Evolutionary conservation across 2,329 filamentous ascomycete species (phyloP), one percentile per base, ranked within the genome.

Genomic region (Pseudogymnoascus sp.): DNA sequence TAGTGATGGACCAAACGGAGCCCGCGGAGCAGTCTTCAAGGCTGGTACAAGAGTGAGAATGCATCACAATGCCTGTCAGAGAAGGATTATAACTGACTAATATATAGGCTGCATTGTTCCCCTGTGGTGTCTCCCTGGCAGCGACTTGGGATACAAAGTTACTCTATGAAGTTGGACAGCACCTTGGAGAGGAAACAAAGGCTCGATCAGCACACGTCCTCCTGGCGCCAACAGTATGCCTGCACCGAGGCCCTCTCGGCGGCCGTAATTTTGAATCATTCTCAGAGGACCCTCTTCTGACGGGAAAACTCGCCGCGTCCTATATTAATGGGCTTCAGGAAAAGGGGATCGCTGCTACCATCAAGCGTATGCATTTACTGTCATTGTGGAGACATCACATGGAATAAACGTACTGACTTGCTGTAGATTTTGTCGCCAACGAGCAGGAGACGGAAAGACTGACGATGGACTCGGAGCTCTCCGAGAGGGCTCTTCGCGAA

Each of bases 231-330:
- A 93, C 90, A 0, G 86, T 92, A 35, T 92, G 90, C 76, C 88
- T 91, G 79, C 90, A 95, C 70, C 84, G 91, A 15, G 89, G 89
- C 60, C 91, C 91, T 0, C 80, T 95, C 0, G 90, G 90, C n/a
- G 91, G 91, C 17, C 83, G 91, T 65, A 92, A 92, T 67, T 96
- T 95, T 68, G 91, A 96, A 75, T 92, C 90, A 0, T 95, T 92
- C 73, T 91, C 89, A 0, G 91, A 95, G 73, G 91, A 95, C 68
- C 90, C 90, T 0, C 82, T 88, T 9, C 80, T 96, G 4, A 90
- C 89, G 0, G 89, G 89, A 33, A 88, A 87, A 66, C 77, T 92
- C 65, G 88, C 88, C 11, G 84, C 88, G 0, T 82, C 88, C 65
- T 90, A 90, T 66, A 87, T 90, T 70, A 85, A 83, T 59, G 89